Evolutionary conservation across 495 filamentous ascomycete genomes (phyloP).

Genomic region (Neurospora sp.): DNA sequence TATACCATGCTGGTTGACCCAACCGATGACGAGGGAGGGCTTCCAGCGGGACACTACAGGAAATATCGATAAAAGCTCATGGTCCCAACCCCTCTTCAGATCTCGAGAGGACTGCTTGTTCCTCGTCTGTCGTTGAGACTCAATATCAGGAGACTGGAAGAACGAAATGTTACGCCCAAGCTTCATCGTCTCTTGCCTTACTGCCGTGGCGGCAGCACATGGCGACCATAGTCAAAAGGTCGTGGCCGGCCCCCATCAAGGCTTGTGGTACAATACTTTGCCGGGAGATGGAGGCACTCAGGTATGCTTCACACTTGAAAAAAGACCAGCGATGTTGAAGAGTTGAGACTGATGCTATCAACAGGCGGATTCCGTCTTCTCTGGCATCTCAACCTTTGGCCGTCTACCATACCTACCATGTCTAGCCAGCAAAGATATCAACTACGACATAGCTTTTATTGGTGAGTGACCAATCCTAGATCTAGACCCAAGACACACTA

Average conservation of each 20-base stretch:
- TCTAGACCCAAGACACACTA: constrained; percentile 42
- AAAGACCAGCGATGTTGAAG: background rate
- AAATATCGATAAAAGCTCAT: background rate
- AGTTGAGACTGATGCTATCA: constrained; percentile 4
- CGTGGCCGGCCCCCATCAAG: constrained; percentile 39
- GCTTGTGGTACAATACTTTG: constrained; percentile 44
- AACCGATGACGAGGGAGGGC: background rate
- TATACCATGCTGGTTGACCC: background rate
- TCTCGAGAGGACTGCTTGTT: background rate
- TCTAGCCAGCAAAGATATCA: constrained; percentile 51
- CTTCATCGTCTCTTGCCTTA: constrained; percentile 16
- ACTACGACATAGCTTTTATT: constrained; percentile 75
- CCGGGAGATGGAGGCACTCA: constrained; percentile 50
- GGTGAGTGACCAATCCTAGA: constrained; percentile 60
- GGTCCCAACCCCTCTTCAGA: background rate
- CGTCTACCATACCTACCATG: constrained; percentile 70
- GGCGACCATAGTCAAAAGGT: constrained; percentile 27
- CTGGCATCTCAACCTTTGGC: constrained; percentile 79
- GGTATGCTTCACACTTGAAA: constrained; percentile 18
- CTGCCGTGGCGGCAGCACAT: constrained; percentile 22
- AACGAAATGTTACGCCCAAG: constrained; percentile 14
- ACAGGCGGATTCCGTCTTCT: constrained; percentile 52
- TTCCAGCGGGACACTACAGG: background rate
- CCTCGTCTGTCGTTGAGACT: background rate
- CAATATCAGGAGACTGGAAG: background rate